Evolutionary conservation across 202 grass and related monocot species (phyloP).

Genomic region (Alloteropsis angusta): DNA sequence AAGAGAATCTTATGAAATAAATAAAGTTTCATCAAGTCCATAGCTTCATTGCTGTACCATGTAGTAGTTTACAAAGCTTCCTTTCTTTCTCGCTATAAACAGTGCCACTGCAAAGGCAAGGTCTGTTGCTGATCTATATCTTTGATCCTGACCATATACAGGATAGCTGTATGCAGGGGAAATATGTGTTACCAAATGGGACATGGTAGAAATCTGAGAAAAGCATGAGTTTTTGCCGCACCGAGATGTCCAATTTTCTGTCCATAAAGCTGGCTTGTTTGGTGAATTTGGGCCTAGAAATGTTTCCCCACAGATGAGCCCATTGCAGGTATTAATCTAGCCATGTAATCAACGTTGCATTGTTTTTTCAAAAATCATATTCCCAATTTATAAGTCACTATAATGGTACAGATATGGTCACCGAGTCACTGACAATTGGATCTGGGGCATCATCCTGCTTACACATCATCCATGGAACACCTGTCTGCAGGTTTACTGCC

Average conservation of each 20-base stretch:
- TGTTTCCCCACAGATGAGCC: slow-evolving; percentile 64
- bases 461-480: slow-evolving; percentile 87
- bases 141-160: slow-evolving; percentile 57
- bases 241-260: slow-evolving; percentile 71
- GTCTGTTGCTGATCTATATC: slow-evolving; percentile 56
- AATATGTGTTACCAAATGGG: not conserved
- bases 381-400: not conserved
- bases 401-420: slow-evolving; percentile 1
- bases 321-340: slow-evolving; percentile 93
- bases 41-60: slow-evolving; percentile 49
- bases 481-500: slow-evolving; percentile 53
- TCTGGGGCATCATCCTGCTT: slow-evolving; percentile 75
- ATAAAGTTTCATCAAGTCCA: not conserved
- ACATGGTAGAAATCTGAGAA: not conserved
- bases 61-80: slow-evolving; percentile 93
- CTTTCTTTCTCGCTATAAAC: slow-evolving; percentile 62
- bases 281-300: slow-evolving; percentile 69
- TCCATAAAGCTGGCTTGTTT: slow-evolving; percentile 72
- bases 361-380: not conserved
- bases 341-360: slow-evolving; percentile 15
- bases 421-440: slow-evolving; percentile 48
- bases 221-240: not conserved
- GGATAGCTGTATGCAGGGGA: slow-evolving; percentile 24
- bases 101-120: slow-evolving; percentile 61
- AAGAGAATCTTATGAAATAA: not conserved